These are phyloP conservation scores for Leishmania amazonensis DNA, from an alignment of 208 protist species.

Conservation along the genomic window DNA sequence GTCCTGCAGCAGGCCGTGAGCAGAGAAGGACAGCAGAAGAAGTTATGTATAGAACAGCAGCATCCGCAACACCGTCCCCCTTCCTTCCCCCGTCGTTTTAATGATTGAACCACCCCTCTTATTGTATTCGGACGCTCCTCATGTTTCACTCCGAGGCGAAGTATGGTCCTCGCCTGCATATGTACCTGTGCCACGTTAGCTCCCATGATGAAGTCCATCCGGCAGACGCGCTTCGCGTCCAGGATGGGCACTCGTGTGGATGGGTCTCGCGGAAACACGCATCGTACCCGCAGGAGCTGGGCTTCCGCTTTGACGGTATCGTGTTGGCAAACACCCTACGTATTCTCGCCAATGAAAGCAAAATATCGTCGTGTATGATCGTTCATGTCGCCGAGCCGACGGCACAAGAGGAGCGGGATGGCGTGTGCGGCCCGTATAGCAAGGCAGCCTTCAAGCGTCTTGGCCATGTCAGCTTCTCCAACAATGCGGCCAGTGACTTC, in stretches of 20 bases:
- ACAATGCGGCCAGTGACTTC: slow-evolving; percentile 58
- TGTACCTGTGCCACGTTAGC: slow-evolving; percentile 79
- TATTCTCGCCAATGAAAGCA: slow-evolving; percentile 82
- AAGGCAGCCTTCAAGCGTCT: slow-evolving; percentile 65
- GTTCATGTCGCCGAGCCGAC: slow-evolving; percentile 70
- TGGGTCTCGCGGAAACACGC: slow-evolving; percentile 89
- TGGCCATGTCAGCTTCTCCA: slow-evolving; percentile 79
- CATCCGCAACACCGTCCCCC: neutral
- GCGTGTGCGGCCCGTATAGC: slow-evolving; percentile 56
- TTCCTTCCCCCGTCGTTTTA: neutral
- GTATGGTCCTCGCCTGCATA: slow-evolving; percentile 67
- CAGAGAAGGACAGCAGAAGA: neutral
- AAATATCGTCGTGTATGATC: slow-evolving; percentile 85
- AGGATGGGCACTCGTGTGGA: slow-evolving; percentile 57
- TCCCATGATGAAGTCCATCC: slow-evolving; percentile 78
- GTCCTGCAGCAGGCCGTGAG: neutral
- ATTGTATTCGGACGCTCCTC: neutral
- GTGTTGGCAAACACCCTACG: slow-evolving; percentile 73
- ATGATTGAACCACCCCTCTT: neutral
- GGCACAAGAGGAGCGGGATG: slow-evolving; percentile 51
- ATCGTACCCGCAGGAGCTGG: slow-evolving; percentile 88
- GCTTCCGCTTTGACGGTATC: slow-evolving; percentile 87
- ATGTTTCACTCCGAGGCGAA: slow-evolving; percentile 58
- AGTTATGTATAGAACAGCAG: neutral
- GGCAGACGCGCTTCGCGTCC: slow-evolving; percentile 49